Conservation (phyloP, 2,329 filamentous ascomycete genomes). For the Nannizziopsis barbatae region DNA sequence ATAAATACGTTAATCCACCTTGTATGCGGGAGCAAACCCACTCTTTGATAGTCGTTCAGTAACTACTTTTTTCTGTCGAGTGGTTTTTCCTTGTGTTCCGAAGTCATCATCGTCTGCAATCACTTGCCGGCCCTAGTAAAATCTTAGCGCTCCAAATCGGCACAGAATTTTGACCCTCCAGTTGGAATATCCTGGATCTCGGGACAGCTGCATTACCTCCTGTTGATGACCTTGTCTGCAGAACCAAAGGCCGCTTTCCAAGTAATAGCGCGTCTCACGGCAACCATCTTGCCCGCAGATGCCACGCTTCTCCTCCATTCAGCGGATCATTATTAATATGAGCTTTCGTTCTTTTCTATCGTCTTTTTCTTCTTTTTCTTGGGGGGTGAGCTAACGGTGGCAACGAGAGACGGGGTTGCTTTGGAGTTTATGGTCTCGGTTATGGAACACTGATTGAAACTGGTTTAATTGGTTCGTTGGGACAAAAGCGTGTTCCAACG, state of each 20-base stretch:
- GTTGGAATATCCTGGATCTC: conserved; percentile 1
- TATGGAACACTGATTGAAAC: too few relatives aligned
- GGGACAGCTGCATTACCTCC: conserved; percentile 42
- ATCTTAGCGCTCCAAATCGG: conserved; percentile 19
- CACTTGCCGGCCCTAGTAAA: conserved; percentile 32
- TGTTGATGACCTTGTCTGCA: conserved; percentile 72
- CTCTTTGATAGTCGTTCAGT: conserved; percentile 43
- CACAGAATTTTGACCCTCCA: not conserved
- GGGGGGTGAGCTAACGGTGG: too few relatives aligned
- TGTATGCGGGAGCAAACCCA: conserved; percentile 21
- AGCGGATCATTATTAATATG: conserved; percentile 1
- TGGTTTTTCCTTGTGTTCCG: conserved; percentile 49
- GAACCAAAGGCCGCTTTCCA: conserved; percentile 65
- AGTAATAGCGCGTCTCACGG: conserved; percentile 59
- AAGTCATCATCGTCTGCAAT: conserved; percentile 58
- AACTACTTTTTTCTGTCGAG: conserved; percentile 45
- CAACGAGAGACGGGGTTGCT: too few relatives aligned
- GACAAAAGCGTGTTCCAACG: not conserved
- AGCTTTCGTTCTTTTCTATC: too few relatives aligned
- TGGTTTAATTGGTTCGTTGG: not conserved
- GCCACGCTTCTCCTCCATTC: conserved; percentile 37
- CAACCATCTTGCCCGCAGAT: conserved; percentile 52
- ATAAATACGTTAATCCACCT: not conserved
- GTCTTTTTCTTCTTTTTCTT: too few relatives aligned
- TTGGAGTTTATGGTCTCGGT: too few relatives aligned